Percentiles rank a stretch among this genome's conserved stretches.
Evolutionary conservation across 495 filamentous ascomycete genomes (phyloP).

Genomic region (Penicillium herquei): DNA sequence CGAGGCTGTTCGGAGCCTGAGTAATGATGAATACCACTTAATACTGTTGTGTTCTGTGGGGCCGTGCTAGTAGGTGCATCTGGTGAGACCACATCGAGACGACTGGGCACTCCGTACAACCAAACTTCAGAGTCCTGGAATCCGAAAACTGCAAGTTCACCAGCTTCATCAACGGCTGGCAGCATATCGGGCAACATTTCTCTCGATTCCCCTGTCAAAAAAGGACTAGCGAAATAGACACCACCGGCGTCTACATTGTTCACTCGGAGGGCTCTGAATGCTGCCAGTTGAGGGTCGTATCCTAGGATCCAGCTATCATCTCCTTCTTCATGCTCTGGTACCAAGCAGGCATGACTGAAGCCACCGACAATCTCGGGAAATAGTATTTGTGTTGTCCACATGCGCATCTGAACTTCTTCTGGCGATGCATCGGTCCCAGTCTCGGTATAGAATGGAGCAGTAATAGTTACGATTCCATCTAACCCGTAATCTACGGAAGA

Average conservation of each 20-base stretch:
- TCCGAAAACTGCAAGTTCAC: conserved; percentile 73
- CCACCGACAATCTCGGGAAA: conserved; percentile 76
- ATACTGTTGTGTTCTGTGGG: conserved; percentile 1
- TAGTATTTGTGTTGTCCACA: conserved; percentile 88
- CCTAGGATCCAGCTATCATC: conserved; percentile 78
- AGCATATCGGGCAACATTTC: conserved; percentile 62
- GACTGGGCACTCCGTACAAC: conserved; percentile 77
- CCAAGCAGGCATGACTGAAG: conserved; percentile 72
- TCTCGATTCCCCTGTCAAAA: conserved; percentile 29
- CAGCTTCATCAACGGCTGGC: conserved; percentile 63
- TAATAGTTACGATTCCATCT: conserved; percentile 73
- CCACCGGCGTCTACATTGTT: conserved; percentile 74
- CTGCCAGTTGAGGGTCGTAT: conserved; percentile 72
- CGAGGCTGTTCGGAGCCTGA: conserved; percentile 9
- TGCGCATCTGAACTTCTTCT: conserved; percentile 66
- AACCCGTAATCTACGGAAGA: conserved; percentile 64
- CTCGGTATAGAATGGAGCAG: conserved; percentile 72
- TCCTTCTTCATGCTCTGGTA: conserved; percentile 66
- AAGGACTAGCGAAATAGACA: conserved; percentile 77
- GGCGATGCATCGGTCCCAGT: conserved; percentile 44
- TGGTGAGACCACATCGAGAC: conserved; percentile 55
- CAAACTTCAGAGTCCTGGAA: conserved; percentile 72
- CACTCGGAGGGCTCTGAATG: conserved; percentile 72
- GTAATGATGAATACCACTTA: conserved; percentile 21
- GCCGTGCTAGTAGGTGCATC: conserved; percentile 10